Evolutionary conservation across 2,329 filamentous ascomycete genomes (phyloP).

Genomic region (Daldinia sp.): DNA sequence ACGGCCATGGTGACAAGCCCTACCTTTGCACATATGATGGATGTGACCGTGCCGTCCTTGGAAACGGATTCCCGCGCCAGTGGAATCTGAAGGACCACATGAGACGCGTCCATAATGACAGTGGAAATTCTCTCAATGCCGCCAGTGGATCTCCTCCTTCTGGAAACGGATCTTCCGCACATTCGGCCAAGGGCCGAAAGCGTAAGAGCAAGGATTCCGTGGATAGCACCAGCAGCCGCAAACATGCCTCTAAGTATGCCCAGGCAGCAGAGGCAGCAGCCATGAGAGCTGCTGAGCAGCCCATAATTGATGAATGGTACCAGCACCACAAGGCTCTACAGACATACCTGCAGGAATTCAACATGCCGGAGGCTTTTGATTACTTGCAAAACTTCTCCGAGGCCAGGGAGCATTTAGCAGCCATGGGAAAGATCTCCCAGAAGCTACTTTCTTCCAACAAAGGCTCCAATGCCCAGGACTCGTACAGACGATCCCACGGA

Average conservation of each 20-base stretch:
- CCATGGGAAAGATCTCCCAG: slow-evolving; percentile 61
- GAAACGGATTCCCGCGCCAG: slow-evolving; percentile 90
- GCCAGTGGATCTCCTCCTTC: slow-evolving; percentile 53
- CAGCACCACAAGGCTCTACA: slow-evolving; percentile 71
- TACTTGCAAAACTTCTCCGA: slow-evolving; percentile 62
- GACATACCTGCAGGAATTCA: slow-evolving; percentile 61
- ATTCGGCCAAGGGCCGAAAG: slow-evolving; percentile 62
- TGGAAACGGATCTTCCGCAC: slow-evolving; percentile 44
- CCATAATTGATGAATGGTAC: slow-evolving; percentile 63
- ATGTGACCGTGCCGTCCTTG: slow-evolving; percentile 82
- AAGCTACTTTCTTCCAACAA: slow-evolving; percentile 49
- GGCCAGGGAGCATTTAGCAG: slow-evolving; percentile 58
- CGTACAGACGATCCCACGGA: slow-evolving; percentile 49
- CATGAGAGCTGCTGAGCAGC: slow-evolving; percentile 50
- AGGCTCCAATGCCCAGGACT: slow-evolving; percentile 42
- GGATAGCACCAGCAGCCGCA: slow-evolving; percentile 57
- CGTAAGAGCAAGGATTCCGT: slow-evolving; percentile 61
- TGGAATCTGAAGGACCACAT: slow-evolving; percentile 98
- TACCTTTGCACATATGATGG: slow-evolving; percentile 88
- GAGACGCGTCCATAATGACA: slow-evolving; percentile 86
- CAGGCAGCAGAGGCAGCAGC: slow-evolving; percentile 47
- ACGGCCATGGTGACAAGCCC: slow-evolving; percentile 92
- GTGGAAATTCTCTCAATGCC: slow-evolving; percentile 50
- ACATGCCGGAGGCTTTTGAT: slow-evolving; percentile 60
- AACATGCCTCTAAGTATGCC: slow-evolving; percentile 56